Conservation (phyloP, 768 basidiomycete species). For the Boletus speciosus region DNA sequence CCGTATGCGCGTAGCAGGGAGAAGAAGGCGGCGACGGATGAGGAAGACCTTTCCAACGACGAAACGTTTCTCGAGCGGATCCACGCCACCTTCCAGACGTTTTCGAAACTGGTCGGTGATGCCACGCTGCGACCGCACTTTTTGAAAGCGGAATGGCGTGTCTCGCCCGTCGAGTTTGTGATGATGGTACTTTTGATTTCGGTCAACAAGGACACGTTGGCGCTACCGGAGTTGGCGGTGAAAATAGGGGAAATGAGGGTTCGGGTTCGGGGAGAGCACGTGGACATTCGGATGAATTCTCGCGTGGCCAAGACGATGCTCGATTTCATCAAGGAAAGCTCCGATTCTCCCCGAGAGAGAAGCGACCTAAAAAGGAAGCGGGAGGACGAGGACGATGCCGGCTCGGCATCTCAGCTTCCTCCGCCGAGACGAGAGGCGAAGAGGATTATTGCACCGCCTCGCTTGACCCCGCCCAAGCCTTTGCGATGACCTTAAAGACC, state of each 20-base stretch:
- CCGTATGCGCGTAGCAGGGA: constrained; percentile 2
- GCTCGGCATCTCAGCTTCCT: too few species aligned
- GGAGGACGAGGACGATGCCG: constrained; percentile 17
- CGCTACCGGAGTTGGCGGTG: constrained; percentile 38
- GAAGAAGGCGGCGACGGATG: constrained; percentile 20
- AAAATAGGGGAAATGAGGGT: constrained; percentile 51
- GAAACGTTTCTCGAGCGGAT: constrained; percentile 35
- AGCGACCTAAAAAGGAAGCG: constrained; percentile 23
- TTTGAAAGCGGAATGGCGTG: constrained; percentile 40
- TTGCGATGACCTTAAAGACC: constrained; percentile 3
- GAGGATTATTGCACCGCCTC: constrained; percentile 17
- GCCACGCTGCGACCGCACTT: constrained; percentile 36
- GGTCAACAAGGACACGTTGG: constrained; percentile 40
- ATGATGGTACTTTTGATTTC: constrained; percentile 53
- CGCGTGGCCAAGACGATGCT: constrained; percentile 55
- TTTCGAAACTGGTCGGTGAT: constrained; percentile 44
- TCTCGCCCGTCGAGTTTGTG: constrained; percentile 71
- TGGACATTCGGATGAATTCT: constrained; percentile 64
- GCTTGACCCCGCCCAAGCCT: constrained; percentile 3
- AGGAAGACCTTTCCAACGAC: constrained; percentile 27
- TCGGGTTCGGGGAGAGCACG: constrained; percentile 50
- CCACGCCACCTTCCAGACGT: constrained; percentile 43
- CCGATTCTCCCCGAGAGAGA: not conserved
- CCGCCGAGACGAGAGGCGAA: constrained; percentile 16
- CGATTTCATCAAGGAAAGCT: constrained; percentile 42